Conservation (phyloP, 495 filamentous ascomycete species). For the Cenococcum geophilum region DNA sequence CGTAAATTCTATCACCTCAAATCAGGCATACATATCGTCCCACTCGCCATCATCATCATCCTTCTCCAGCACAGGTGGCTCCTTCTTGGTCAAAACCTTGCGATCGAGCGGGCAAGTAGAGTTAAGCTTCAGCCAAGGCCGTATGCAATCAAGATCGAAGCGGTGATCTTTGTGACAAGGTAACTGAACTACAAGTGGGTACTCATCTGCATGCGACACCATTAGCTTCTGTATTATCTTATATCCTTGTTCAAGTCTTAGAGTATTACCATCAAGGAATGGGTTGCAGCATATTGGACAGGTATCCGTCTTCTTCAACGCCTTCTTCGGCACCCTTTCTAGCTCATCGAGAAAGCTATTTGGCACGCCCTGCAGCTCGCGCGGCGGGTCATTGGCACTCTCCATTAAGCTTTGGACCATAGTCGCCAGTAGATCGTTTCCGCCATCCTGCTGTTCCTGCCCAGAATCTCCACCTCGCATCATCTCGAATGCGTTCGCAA, state of each 20-base stretch:
- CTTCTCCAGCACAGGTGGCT: constrained; percentile 47
- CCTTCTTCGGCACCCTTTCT: constrained; percentile 69
- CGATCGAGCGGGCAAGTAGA: constrained; percentile 86
- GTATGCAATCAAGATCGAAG: constrained; percentile 93
- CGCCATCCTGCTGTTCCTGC: constrained; percentile 23
- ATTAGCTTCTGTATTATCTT: background rate
- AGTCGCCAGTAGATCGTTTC: constrained; percentile 49
- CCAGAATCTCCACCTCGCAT: constrained; percentile 31
- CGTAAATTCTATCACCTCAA: background rate
- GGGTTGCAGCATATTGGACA: constrained; percentile 84
- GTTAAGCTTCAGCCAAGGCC: constrained; percentile 82
- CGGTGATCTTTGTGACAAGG: constrained; percentile 75
- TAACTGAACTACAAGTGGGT: constrained; percentile 79
- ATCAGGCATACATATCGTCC: constrained; percentile 41
- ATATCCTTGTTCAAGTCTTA: background rate
- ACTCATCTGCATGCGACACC: constrained; percentile 43
- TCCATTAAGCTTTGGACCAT: constrained; percentile 59
- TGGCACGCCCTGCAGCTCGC: constrained; percentile 64
- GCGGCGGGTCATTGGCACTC: constrained; percentile 60
- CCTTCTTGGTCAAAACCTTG: constrained; percentile 66
- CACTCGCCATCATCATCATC: constrained; percentile 41
- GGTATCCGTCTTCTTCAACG: constrained; percentile 56
- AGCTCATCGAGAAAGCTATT: constrained; percentile 78
- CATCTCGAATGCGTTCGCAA: constrained; percentile 53
- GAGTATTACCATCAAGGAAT: constrained; percentile 63